Base-by-base conservation (phyloP, 1,284 basidiomycete genomes). In the Austroboletus novae-zelandiae region DNA sequence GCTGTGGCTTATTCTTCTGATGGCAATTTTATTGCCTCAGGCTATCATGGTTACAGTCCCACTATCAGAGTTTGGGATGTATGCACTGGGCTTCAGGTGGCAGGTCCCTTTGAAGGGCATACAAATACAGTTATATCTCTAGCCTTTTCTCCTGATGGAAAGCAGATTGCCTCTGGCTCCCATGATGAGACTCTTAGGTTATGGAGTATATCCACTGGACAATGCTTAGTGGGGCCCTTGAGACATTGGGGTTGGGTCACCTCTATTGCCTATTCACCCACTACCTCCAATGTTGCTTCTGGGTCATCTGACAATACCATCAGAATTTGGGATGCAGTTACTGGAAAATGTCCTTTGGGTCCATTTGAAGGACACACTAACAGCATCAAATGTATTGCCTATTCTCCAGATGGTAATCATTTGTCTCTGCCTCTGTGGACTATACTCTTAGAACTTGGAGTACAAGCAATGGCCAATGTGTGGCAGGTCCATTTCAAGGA, bases 121-220 rank as follows among this genome's bases (percentile, higher is more conserved):
- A 13, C 0, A 18, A 0, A 1, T 3, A 0, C 7, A 30, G 29
- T 59, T 15, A 20, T 0, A 5, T 39, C n/a, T 41, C 20, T 55
- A 20, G 35, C 6, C 35, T 59, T 46, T 40, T 62, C 61, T 43
- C 48, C 60, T 50, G 30, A 56, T 61, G 58, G 58, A 0, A 20
- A 23, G 0, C 1, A 18, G 7, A 52, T 62, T 52, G 48, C 29
- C 13, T 60, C 48, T 47, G 44, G 41, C 5, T 62, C 51, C 18
- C 1, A 3, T 1, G 49, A 61, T 7, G 36, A 5, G 0, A 44
- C 40, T 3, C 40, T 59, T 1, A 60, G 40, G 6, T 34, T 60
- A 9, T 62, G 50, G 57, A n/a, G 43, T 58, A 31, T 35, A 40
- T 6, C 29, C 1, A 54, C 56, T 50, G 59, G 57, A 6, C 14